Base-by-base conservation (phyloP, 305 asterid genomes). In the Fraxinus platypoda region DNA sequence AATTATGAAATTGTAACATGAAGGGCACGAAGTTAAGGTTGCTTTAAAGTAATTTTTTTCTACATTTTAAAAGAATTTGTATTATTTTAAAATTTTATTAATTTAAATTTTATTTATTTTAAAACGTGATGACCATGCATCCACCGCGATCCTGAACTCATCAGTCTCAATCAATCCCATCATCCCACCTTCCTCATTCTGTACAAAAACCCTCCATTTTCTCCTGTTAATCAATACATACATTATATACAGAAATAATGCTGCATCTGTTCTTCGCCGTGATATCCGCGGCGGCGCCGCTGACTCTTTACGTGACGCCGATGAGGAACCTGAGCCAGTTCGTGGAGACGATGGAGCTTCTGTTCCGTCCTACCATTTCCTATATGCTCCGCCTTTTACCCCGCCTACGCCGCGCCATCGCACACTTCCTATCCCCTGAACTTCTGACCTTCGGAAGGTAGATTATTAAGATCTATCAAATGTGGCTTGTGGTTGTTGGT, bases 281-380 rank as follows among this genome's bases (percentile, higher is more conserved):
- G 86, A 87, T 87, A 33, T 83, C 85, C 78, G 83, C 90, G 80
- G 95, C 90, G 86, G 92, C 90, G 84, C 95, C 90, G 76, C 73
- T 87, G 77, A 87, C 86, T 4, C 84, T 87, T 1, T 84, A 84
- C 62, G 52, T 87, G 59, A 84, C 88, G 49, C 86, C 90, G 38
- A 82, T 84, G 26, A 83, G 88, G 28, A 87, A 83, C 87, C 76
- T 87, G 7, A 87, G 62, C 75, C 57, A 75, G 23, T 87, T 87
- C 9, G 86, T 87, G 70, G 89, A 84, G 82, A 84, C 84, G 3
- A 8, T 87, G 1, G 81, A 80, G 83, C 21, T 64, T 30, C 73
- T 87, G 33, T 38, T 84, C 82, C 85, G 84, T 3, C 86, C 81
- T 19, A 80, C 84, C 73, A 41, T 79, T 73, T 37, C 35, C 73